Conservation (phyloP, 176 grass and related monocot species). For the Pontederia paniculata region DNA sequence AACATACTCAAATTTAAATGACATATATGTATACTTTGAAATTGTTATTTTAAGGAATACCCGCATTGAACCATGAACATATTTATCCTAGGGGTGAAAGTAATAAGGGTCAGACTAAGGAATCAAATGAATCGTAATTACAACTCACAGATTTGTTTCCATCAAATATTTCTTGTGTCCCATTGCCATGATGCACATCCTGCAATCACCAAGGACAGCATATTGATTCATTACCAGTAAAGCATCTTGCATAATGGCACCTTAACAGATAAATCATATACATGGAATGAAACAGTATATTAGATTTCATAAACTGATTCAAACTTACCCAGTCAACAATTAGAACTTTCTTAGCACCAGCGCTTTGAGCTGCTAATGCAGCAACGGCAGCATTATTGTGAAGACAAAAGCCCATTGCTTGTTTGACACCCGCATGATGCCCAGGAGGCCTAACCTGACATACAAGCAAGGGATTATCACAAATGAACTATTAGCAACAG, state of each 20-base stretch:
- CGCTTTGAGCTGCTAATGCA: slow-evolving; percentile 79
- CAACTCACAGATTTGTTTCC: slow-evolving; percentile 73
- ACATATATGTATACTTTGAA: no score
- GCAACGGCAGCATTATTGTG: slow-evolving; percentile 95
- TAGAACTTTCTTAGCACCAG: slow-evolving; percentile 87
- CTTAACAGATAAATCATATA: slow-evolving; percentile 6
- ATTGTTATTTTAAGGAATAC: no score
- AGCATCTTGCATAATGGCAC: not conserved
- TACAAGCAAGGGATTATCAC: slow-evolving; percentile 2
- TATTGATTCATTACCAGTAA: slow-evolving; percentile 8
- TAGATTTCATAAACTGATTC: not conserved
- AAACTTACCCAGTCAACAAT: slow-evolving; percentile 96
- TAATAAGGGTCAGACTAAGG: no score
- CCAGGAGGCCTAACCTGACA: slow-evolving; percentile 91
- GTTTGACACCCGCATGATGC: slow-evolving; percentile 84
- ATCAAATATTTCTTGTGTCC: slow-evolving; percentile 94
- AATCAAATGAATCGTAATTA: no score
- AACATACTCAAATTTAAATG: no score
- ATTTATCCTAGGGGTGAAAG: no score
- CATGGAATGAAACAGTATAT: no score
- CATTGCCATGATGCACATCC: slow-evolving; percentile 99
- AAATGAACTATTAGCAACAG: not conserved
- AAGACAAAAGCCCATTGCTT: slow-evolving; percentile 99
- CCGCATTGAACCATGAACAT: no score
- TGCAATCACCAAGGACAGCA: slow-evolving; percentile 32